These are phyloP conservation scores for Santalum album DNA, from an alignment of 164 flowering plant genomes.

Conservation along the genomic window DNA sequence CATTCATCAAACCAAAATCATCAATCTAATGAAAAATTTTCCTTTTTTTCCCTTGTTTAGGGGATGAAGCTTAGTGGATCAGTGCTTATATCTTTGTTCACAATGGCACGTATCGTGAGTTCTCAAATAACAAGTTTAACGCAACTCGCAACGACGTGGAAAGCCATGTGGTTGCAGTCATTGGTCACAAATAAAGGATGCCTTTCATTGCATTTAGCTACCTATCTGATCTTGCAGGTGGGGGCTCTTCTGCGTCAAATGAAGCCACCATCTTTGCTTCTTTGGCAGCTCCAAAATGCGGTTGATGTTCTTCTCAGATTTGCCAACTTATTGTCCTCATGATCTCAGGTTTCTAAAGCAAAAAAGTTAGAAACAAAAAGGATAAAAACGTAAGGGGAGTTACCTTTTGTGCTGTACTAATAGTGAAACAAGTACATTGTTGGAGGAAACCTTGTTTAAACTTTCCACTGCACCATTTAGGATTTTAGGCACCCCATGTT, in stretches of 20 bases:
- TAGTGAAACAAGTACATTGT: no score
- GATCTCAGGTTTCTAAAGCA: no score
- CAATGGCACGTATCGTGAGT: constrained; percentile 30
- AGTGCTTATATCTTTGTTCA: constrained; percentile 24
- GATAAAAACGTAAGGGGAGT: no score
- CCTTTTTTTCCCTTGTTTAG: constrained; percentile 13
- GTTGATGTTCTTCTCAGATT: constrained; percentile 21
- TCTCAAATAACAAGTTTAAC: constrained; percentile 21
- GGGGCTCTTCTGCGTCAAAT: constrained; percentile 25
- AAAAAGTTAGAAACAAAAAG: no score
- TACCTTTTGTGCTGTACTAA: no score
- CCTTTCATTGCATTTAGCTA: constrained; percentile 33
- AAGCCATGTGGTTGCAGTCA: constrained; percentile 28
- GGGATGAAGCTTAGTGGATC: constrained; percentile 27
- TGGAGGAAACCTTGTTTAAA: no score
- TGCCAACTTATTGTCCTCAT: constrained; percentile 1
- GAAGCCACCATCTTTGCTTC: constrained; percentile 22
- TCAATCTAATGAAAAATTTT: no score
- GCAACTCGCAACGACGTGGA: constrained; percentile 36
- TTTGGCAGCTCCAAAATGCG: constrained; percentile 26
- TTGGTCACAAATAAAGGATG: constrained; percentile 20
- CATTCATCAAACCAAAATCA: no score
- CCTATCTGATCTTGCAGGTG: constrained; percentile 35
- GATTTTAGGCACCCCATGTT: no score
- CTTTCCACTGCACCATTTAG: no score